Conservation (phyloP, 1,139 yeast genomes). For the Taphrina betulina region DNA sequence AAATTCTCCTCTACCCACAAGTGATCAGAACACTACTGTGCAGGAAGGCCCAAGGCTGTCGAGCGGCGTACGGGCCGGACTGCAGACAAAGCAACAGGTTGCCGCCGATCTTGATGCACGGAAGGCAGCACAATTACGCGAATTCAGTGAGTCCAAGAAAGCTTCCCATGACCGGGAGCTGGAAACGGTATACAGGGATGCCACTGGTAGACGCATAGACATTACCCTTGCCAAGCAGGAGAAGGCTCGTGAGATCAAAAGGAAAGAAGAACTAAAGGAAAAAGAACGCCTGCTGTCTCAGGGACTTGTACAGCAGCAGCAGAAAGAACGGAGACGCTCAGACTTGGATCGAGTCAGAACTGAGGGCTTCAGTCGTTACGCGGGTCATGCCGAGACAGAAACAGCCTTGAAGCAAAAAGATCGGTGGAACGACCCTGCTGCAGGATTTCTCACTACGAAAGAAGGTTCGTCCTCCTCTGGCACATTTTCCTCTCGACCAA, state of each 20-base stretch:
- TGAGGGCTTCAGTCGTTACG: constrained; percentile 44
- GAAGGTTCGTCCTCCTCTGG: neutral
- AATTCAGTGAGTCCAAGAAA: constrained; percentile 35
- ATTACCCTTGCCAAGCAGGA: constrained; percentile 42
- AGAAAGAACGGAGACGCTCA: constrained; percentile 41
- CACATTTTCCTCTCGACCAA: constrained; percentile 39
- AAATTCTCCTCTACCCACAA: too few relatives aligned
- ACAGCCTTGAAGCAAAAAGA: constrained; percentile 44
- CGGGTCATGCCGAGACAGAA: constrained; percentile 49
- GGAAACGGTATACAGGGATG: constrained; percentile 62
- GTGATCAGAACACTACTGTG: too few relatives aligned
- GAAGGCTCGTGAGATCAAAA: constrained; percentile 42
- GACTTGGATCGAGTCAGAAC: constrained; percentile 44
- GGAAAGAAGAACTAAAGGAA: constrained; percentile 40
- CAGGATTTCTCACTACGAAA: constrained; percentile 47
- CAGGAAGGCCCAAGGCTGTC: too few relatives aligned
- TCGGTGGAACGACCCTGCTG: constrained; percentile 70
- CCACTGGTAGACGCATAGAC: constrained; percentile 55
- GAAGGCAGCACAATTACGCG: constrained; percentile 41
- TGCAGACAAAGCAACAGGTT: constrained; percentile 50
- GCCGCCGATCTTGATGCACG: constrained; percentile 43
- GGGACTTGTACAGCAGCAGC: constrained; percentile 51
- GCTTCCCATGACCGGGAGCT: constrained; percentile 32
- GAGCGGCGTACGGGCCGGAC: constrained; percentile 52
- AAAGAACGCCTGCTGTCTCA: constrained; percentile 46